Percentiles rank a stretch among this genome's conserved stretches.
Conservation (phyloP, 768 basidiomycete genomes). For the Kwoniella sp. region DNA sequence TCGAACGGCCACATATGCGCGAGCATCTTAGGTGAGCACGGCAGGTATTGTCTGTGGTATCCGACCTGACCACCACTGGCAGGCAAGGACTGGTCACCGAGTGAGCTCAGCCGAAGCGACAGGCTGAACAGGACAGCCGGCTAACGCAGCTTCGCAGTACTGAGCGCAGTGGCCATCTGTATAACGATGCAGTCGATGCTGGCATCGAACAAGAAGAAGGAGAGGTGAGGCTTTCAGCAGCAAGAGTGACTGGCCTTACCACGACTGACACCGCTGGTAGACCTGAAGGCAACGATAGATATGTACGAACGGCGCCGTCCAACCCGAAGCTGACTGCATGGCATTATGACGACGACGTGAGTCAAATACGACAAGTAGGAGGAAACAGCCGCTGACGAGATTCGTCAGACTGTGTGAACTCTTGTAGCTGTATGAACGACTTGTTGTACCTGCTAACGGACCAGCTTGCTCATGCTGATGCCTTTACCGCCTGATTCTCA, state of each 20-base stretch:
- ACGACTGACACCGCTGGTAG: constrained; percentile 8
- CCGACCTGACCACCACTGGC: too few relatives aligned
- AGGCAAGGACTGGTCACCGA: constrained; percentile 49
- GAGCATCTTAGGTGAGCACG: constrained; percentile 35
- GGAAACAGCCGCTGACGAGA: too few relatives aligned
- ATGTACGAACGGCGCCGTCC: constrained; percentile 47
- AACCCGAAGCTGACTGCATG: constrained; percentile 50
- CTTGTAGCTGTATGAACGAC: too few relatives aligned
- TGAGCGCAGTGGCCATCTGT: constrained; percentile 48
- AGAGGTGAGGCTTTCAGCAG: constrained; percentile 25
- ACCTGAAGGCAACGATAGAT: constrained; percentile 50
- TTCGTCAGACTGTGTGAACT: too few relatives aligned
- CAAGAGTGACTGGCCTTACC: neutral
- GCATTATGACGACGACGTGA: constrained; percentile 50
- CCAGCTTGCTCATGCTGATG: too few relatives aligned
- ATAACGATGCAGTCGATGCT: constrained; percentile 52
- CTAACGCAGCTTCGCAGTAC: constrained; percentile 24
- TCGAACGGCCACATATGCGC: constrained; percentile 49
- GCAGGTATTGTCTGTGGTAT: neutral
- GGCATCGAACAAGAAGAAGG: constrained; percentile 49
- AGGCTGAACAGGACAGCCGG: neutral
- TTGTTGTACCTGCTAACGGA: too few relatives aligned
- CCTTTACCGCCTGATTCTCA: too few relatives aligned
- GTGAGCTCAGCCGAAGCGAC: constrained; percentile 11
- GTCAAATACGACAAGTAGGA: too few relatives aligned